phyloP scores from a whole-genome alignment of 78 protist species.

The Acrasis kona region DNA sequence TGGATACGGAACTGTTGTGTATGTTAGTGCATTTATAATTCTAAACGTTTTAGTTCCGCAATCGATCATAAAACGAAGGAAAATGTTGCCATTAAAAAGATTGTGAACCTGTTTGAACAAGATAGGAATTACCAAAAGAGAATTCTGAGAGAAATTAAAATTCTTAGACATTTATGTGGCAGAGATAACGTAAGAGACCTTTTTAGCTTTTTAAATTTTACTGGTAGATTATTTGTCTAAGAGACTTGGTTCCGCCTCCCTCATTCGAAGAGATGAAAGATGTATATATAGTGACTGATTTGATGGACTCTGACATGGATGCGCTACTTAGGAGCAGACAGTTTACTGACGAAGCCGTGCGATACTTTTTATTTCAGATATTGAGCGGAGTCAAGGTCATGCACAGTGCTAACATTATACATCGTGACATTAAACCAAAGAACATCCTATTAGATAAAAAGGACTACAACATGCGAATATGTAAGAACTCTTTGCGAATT shows the following conservation, averaged over 20 bases:
- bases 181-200: neutral
- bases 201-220: neutral
- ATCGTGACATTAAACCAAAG: constrained; percentile 47
- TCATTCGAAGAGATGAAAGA: neutral
- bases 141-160: neutral
- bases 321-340: constrained; percentile 6
- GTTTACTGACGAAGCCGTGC: constrained; percentile 77
- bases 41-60: too few relatives aligned
- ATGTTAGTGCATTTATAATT: too few relatives aligned
- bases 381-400: constrained; percentile 28
- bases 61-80: too few relatives aligned
- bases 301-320: constrained; percentile 22
- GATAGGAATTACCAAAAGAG: neutral
- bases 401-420: constrained; percentile 30
- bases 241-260: neutral
- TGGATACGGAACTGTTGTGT: constrained; percentile 69
- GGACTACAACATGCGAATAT: constrained; percentile 41
- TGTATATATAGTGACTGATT: constrained; percentile 20
- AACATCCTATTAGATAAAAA: constrained; percentile 36
- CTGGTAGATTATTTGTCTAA: neutral
- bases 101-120: neutral
- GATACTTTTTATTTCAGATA: constrained; percentile 45
- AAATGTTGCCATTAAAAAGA: constrained; percentile 3
- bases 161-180: neutral
- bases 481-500: neutral